Evolutionary conservation across 2,329 filamentous ascomycete species (phyloP), one percentile per base, ranked within the genome.

Genomic region (Aureobasidium pullulans): DNA sequence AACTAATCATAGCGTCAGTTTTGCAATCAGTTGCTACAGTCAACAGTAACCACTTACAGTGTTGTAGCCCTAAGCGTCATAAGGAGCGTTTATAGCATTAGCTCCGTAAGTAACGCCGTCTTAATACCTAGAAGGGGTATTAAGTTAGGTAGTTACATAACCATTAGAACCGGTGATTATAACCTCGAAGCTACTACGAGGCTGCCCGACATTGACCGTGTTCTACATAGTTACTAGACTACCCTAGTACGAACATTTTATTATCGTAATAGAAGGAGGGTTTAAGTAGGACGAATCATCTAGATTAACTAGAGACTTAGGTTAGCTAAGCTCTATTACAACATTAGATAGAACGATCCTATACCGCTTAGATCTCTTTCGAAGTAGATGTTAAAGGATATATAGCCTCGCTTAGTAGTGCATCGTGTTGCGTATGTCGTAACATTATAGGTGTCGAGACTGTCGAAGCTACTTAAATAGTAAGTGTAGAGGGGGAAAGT

Each of bases 81-180:
- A 23, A 23, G 23, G 23, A 2, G 34, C 34, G 34, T 36, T 36
- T 4, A 36, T 36, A 13, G 34, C 34, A 8, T 36, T 36, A 4
- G 8, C 34, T 8, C 34, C 34, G 34, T 36, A 36, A 13, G 40
- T 1, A 36, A 36, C 34, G 34, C 8, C 34, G 13, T 36, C 34
- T 1, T 36, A 1, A 13, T 9, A 36, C 8, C 34, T 4, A 9
- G 34, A 8, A 13, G 34, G 34, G 13, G 34, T 36, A 36, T 4
- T 23, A 2, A 23, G 23, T 4, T 23, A 2, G 2, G 23, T 23
- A 23, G 23, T 23, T 2, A 23, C 23, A 23, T 23, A 23, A 19
- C 69, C 69, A 62, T 71, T 71, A 44, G 66, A 68, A 11, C 62
- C 69, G 46, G 66, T 68, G 54, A 71, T 68, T 52, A 69, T 62